Evolutionary conservation across 208 protist species (phyloP), one percentile per base, ranked within the genome.

Genomic region (Crithidia brevicula): DNA sequence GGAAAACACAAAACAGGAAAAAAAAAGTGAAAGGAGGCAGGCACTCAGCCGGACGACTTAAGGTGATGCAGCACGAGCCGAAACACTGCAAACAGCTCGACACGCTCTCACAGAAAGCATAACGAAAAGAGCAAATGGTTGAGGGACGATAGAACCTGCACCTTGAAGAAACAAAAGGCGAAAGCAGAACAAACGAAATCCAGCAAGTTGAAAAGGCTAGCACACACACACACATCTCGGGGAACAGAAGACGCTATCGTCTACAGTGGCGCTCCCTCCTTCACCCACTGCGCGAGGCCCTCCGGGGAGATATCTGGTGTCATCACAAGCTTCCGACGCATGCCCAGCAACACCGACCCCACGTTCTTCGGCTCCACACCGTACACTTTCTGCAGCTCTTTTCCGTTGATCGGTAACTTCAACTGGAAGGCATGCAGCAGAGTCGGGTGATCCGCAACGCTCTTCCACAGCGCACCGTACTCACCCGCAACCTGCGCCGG

Each of bases 341-440:
- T 70, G 28, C 75, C 71, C 5, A 88, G 54, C 9, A 96, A 42
- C 6, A 73, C 74, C 18, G 76, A 25, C 1, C 88, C 85, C 56
- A 93, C 82, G 15, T 85, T 60, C 33, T 67, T 85, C 16, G 81
- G 65, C 4, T 73, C 45, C 36, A 96, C 60, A 0, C 72, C 65
- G 25, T 82, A 71, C 11, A 79, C 54, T 22, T 67, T 80, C 40
- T 74, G 68, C 27, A 96, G 66, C 28, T 91, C 83, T 47, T 84
- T 86, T 15, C 91, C 91, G 33, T 82, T 91, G 13, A 96, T 56
- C 10, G 83, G 91, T 20, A 93, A 61, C 22, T 66, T 62, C 13
- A 82, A 34, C 11, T 81, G 54, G 31, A 85, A 79, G 20, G 82
- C 79, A 47, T 58, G 43, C 0, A 93, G 59, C 45, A 96, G 56